Percentiles rank a stretch among this genome's conserved stretches.
phyloP scores from a whole-genome alignment of 73 alveolate genomes.

The Blepharisma stoltei region DNA sequence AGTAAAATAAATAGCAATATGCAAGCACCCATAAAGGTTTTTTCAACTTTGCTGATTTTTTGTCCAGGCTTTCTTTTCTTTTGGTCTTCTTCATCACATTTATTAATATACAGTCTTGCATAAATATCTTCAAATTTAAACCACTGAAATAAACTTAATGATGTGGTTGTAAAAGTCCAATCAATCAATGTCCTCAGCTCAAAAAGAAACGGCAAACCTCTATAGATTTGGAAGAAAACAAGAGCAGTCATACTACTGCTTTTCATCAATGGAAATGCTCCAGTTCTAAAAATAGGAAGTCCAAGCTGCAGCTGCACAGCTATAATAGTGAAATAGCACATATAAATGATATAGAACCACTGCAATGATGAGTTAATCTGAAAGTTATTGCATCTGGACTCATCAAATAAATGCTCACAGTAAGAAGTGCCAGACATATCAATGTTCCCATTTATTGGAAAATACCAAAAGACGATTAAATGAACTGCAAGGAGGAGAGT shows the following conservation, averaged over 20 bases:
- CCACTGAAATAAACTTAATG: constrained; percentile 86
- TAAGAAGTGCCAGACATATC: constrained; percentile 28
- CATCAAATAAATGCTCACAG: constrained; percentile 33
- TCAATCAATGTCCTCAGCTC: constrained; percentile 82
- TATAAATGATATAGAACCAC: constrained; percentile 71
- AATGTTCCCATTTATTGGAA: constrained; percentile 44
- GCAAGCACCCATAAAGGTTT: constrained; percentile 61
- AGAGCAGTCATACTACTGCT: constrained; percentile 45
- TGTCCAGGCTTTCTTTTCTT: constrained; percentile 66
- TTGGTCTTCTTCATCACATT: constrained; percentile 45
- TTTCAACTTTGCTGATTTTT: constrained; percentile 42
- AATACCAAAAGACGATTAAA: constrained; percentile 40
- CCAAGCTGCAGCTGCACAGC: constrained; percentile 88
- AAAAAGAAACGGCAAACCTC: constrained; percentile 75
- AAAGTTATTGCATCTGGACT: constrained; percentile 46
- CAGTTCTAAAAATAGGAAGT: constrained; percentile 81
- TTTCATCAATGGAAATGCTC: constrained; percentile 68
- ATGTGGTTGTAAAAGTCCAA: constrained; percentile 85
- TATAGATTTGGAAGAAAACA: constrained; percentile 51
- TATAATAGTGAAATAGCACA: constrained; percentile 71
- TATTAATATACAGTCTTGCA: constrained; percentile 70
- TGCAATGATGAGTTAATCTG: constrained; percentile 33
- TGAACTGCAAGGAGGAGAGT: constrained; percentile 41
- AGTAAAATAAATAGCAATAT: constrained; percentile 54
- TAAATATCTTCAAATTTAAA: constrained; percentile 80